These are phyloP conservation scores for Chaetomiaceae sp. DNA, from an alignment of 2,329 filamentous ascomycete species.

Conservation along the genomic window DNA sequence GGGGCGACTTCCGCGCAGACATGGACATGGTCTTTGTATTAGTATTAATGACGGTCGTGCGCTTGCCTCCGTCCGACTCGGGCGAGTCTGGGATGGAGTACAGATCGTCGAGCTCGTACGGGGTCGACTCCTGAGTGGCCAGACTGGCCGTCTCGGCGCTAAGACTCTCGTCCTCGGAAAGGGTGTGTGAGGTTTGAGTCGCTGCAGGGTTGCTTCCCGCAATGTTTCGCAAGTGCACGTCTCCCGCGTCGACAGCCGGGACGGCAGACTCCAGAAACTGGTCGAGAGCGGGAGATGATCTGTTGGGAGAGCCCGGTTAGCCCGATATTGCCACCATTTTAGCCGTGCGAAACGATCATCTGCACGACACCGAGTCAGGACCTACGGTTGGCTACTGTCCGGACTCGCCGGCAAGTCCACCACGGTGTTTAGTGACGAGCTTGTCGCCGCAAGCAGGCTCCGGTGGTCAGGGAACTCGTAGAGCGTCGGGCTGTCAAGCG, in stretches of 20 bases:
- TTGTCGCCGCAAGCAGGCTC: slow-evolving; percentile 11
- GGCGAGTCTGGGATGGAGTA: slow-evolving; percentile 19
- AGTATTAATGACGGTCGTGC: slow-evolving; percentile 36
- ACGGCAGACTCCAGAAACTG: slow-evolving; percentile 19
- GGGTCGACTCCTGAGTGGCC: slow-evolving; percentile 30
- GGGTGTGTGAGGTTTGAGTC: slow-evolving; percentile 42
- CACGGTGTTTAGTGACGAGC: slow-evolving; percentile 18
- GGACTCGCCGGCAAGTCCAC: slow-evolving; percentile 23
- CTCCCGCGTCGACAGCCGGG: slow-evolving; percentile 23
- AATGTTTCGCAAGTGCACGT: slow-evolving; percentile 36
- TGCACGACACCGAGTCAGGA: slow-evolving; percentile 14
- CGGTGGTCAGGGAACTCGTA: slow-evolving; percentile 50
- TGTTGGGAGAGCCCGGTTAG: slow-evolving; percentile 21
- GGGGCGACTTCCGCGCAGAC: slow-evolving; percentile 46
- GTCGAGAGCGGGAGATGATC: slow-evolving; percentile 26
- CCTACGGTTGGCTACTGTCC: slow-evolving; percentile 27
- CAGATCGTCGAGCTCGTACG: slow-evolving; percentile 34
- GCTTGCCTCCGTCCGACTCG: slow-evolving; percentile 19
- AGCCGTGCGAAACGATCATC: slow-evolving; percentile 8
- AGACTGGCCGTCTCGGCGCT: slow-evolving; percentile 39
- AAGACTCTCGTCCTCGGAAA: slow-evolving; percentile 43
- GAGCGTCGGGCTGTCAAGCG: slow-evolving; percentile 57
- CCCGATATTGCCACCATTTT: slow-evolving; percentile 22
- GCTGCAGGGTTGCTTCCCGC: slow-evolving; percentile 40
- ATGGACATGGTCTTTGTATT: slow-evolving; percentile 41